Conservation (phyloP, 495 filamentous ascomycete genomes). For the Melanomma pulvis-pyrius region DNA sequence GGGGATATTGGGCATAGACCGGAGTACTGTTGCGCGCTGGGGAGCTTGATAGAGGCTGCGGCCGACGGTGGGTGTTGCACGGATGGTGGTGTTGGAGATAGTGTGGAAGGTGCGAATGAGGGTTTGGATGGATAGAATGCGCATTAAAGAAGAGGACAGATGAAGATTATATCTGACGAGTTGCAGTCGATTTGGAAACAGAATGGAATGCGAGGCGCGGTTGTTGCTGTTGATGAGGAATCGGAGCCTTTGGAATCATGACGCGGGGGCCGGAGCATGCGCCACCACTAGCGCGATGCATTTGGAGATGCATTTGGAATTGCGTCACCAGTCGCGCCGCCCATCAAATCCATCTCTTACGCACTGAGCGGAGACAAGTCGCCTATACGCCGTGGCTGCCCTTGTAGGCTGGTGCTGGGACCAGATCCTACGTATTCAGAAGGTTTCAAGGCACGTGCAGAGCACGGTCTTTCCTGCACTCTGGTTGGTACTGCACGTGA, state of each 20-base stretch:
- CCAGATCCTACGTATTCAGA: too few species aligned
- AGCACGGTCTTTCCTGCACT: too few species aligned
- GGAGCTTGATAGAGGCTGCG: conserved; percentile 23
- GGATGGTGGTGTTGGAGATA: conserved; percentile 44
- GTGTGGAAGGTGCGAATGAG: conserved; percentile 58
- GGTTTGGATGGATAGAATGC: conserved; percentile 54
- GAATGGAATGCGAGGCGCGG: background rate
- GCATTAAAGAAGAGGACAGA: conserved; percentile 52
- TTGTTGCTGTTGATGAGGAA: conserved; percentile 23
- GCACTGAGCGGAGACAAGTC: too few species aligned
- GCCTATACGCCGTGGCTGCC: too few species aligned
- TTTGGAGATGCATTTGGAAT: conserved; percentile 29
- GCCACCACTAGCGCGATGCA: conserved; percentile 10
- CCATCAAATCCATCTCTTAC: too few species aligned
- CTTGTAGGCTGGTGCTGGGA: too few species aligned
- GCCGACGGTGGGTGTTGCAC: conserved; percentile 3
- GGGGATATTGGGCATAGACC: conserved; percentile 68
- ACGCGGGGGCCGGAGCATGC: conserved; percentile 21
- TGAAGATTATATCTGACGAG: background rate
- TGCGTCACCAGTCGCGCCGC: conserved; percentile 16
- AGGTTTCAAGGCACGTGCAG: too few species aligned
- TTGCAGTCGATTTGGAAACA: background rate
- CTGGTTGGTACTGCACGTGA: too few species aligned
- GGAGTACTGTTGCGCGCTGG: conserved; percentile 42
- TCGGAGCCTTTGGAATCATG: conserved; percentile 18